phyloP scores from a whole-genome alignment of 78 protist species.

The Dictyostelium firmibasis region DNA sequence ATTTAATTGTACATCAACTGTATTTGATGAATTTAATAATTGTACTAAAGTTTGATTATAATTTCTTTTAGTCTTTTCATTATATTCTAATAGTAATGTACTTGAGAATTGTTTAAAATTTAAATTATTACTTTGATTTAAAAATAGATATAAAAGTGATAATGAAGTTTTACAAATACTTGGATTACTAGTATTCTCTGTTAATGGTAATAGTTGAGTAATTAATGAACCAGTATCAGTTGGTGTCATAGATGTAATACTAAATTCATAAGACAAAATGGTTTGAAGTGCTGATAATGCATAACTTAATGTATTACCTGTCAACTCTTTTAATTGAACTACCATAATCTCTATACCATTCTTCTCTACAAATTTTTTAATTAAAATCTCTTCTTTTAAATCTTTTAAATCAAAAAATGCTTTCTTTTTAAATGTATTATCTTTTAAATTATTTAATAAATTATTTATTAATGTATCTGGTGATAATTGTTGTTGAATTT shows the following conservation, averaged over 20 bases:
- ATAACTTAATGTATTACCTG: slow-evolving; percentile 52
- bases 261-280: slow-evolving; percentile 2
- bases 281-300: slow-evolving; percentile 56
- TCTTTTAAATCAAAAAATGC: slow-evolving; percentile 73
- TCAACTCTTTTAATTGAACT: slow-evolving; percentile 16
- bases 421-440: slow-evolving; percentile 12
- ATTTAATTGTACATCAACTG: slow-evolving; percentile 57
- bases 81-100: background rate
- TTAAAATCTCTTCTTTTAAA: slow-evolving; percentile 29
- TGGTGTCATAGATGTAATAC: background rate
- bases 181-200: slow-evolving; percentile 23
- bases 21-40: background rate
- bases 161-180: slow-evolving; percentile 1
- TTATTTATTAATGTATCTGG: background rate
- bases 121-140: background rate
- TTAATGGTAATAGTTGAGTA: background rate
- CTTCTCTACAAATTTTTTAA: slow-evolving; percentile 42
- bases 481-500: background rate
- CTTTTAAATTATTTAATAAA: slow-evolving; percentile 18
- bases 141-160: background rate
- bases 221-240: background rate
- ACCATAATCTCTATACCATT: slow-evolving; percentile 26
- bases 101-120: background rate
- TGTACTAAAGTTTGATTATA: background rate
- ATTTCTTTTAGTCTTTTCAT: background rate